Percentiles rank a stretch among this genome's conserved stretches.
Conservation (phyloP, 257 asterid species). For the Nicotiana knightiana region DNA sequence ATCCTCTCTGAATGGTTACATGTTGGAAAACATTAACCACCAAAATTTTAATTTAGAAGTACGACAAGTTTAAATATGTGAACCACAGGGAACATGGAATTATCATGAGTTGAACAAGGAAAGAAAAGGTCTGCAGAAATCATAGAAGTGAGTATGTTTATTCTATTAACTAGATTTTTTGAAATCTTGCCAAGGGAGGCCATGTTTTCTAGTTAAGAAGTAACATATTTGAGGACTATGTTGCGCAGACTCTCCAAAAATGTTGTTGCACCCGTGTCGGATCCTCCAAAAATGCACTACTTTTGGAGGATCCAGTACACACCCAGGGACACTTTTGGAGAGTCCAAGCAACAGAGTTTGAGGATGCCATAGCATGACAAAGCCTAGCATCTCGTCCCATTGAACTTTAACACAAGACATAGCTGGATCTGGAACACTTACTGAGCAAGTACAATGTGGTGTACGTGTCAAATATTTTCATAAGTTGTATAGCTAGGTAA, state of each 20-base stretch:
- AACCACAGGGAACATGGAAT: not conserved
- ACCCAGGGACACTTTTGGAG: no score
- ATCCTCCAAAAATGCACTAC: no score
- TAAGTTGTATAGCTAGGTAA: not conserved
- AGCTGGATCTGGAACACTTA: conserved; percentile 1
- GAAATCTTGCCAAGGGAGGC: not conserved
- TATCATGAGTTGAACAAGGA: not conserved
- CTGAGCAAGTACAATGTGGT: not conserved
- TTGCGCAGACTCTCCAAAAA: no score
- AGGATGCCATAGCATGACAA: not conserved
- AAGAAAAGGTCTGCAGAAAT: not conserved
- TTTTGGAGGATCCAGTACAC: no score
- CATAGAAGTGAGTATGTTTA: not conserved
- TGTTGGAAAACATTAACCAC: not conserved
- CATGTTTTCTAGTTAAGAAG: not conserved
- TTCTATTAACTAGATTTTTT: not conserved
- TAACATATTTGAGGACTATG: not conserved
- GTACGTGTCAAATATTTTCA: not conserved
- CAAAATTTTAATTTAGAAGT: not conserved
- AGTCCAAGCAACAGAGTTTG: no score
- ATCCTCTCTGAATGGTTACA: conserved; percentile 23
- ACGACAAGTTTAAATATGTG: not conserved
- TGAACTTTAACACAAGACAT: not conserved
- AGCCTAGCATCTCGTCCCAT: not conserved
- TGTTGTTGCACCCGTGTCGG: no score